phyloP scores from a whole-genome alignment of 352 stramenopile species.

The Globisporangium rhizosaccharum region DNA sequence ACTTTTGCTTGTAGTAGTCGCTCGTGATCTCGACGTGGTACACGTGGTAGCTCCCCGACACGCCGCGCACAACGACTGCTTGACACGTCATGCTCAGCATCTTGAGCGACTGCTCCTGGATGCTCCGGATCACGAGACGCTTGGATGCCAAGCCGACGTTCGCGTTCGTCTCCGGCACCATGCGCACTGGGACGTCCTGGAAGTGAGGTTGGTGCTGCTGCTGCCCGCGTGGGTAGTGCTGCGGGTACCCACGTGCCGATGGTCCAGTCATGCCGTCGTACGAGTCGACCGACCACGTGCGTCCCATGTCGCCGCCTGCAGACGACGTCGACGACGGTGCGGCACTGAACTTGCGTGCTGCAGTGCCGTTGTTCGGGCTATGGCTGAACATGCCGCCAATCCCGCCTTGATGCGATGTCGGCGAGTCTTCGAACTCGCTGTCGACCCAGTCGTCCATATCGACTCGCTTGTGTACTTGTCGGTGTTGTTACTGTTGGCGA shows the following conservation, averaged over 20 bases:
- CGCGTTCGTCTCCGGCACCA: constrained; percentile 33
- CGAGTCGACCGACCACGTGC: constrained; percentile 32
- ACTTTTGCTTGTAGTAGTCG: constrained; percentile 88
- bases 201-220: constrained; percentile 17
- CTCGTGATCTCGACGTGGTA: constrained; percentile 86
- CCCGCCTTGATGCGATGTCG: constrained; percentile 42
- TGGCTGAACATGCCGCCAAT: constrained; percentile 73
- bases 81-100: constrained; percentile 64
- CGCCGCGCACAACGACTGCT: constrained; percentile 69
- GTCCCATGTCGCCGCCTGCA: constrained; percentile 13
- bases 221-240: constrained; percentile 13
- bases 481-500: too few species aligned
- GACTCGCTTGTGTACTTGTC: too few species aligned
- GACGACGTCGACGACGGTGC: constrained; percentile 4
- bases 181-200: constrained; percentile 48
- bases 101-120: constrained; percentile 78
- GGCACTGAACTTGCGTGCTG: constrained; percentile 2
- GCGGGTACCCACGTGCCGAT: constrained; percentile 13
- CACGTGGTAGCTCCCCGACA: constrained; percentile 75
- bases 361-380: constrained; percentile 44
- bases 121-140: constrained; percentile 58
- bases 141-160: constrained; percentile 48
- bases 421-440: constrained; percentile 72
- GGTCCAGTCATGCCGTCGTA: constrained; percentile 21
- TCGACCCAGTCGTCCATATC: constrained; percentile 53